Conservation (phyloP, 192 early-diverging fungal species). For the Neocallimastix lanati region DNA sequence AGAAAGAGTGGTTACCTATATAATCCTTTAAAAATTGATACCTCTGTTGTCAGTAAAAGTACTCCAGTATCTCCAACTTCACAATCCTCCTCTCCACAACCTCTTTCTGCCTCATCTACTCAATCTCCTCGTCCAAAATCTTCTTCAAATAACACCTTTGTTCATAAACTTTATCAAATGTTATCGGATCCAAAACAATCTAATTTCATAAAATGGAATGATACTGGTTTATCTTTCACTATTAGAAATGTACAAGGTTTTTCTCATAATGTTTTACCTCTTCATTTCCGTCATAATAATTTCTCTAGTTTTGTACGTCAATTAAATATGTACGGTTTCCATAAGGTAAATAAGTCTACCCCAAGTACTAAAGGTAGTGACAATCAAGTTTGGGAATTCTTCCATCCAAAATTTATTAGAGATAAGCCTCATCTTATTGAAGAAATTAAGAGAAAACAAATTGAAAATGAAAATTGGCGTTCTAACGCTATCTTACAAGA, state of each 20-base stretch:
- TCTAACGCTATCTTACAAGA: neutral
- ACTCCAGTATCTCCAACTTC: neutral
- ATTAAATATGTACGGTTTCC: constrained; percentile 42
- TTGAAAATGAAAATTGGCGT: neutral
- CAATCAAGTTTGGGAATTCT: constrained; percentile 86
- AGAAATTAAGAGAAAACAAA: constrained; percentile 55
- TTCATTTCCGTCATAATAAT: constrained; percentile 81
- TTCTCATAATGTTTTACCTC: constrained; percentile 65
- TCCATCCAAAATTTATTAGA: constrained; percentile 61
- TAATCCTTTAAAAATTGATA: neutral
- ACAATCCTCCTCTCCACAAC: neutral
- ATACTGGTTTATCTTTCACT: constrained; percentile 69
- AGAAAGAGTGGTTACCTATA: neutral
- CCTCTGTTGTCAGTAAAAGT: neutral
- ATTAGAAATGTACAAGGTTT: constrained; percentile 84
- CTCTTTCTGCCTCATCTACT: neutral
- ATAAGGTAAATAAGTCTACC: constrained; percentile 82
- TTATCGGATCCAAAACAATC: constrained; percentile 70
- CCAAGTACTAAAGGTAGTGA: constrained; percentile 60
- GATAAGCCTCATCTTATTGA: constrained; percentile 60
- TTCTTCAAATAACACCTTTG: constrained; percentile 17
- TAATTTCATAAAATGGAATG: constrained; percentile 78
- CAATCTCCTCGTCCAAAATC: neutral
- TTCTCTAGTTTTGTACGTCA: constrained; percentile 72
- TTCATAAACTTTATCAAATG: constrained; percentile 53